Evolutionary conservation across 352 stramenopile genomes (phyloP).

Genomic region (Achlya hypogyna): DNA sequence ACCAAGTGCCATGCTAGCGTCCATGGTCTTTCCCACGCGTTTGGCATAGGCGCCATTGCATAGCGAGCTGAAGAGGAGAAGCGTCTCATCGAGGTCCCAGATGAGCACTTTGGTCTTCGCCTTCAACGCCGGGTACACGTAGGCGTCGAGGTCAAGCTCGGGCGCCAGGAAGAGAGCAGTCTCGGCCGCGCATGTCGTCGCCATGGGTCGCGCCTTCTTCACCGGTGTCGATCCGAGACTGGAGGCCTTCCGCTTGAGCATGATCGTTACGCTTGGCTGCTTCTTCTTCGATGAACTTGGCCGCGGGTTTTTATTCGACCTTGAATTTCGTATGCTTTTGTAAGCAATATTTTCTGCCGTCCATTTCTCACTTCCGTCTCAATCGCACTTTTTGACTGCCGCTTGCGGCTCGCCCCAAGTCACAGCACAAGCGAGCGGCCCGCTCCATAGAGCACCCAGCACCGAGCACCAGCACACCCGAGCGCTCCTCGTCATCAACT

Average conservation of each 20-base stretch:
- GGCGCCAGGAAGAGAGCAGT: neutral
- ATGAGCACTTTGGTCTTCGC: slow-evolving; percentile 42
- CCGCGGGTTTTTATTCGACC: no score
- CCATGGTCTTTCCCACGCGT: slow-evolving; percentile 45
- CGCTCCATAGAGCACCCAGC: no score
- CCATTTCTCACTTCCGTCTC: no score
- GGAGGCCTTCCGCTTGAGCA: slow-evolving; percentile 2
- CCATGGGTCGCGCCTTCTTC: neutral
- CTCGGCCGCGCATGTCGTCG: neutral
- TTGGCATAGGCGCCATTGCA: slow-evolving; percentile 66
- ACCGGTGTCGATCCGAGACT: neutral
- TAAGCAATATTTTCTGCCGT: no score
- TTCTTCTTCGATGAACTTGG: no score
- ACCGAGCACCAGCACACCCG: no score
- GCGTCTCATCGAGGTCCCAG: slow-evolving; percentile 77
- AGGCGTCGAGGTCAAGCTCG: neutral
- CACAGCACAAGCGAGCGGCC: no score
- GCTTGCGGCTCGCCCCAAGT: no score
- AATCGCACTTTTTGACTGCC: no score
- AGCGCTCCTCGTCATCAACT: no score
- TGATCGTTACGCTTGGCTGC: slow-evolving; percentile 4
- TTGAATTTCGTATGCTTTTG: no score
- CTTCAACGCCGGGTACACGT: neutral
- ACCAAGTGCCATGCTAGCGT: slow-evolving; percentile 46
- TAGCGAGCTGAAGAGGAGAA: slow-evolving; percentile 72